Conservation (phyloP, 768 basidiomycete genomes). For the Leccinum olivaceopallidum region DNA sequence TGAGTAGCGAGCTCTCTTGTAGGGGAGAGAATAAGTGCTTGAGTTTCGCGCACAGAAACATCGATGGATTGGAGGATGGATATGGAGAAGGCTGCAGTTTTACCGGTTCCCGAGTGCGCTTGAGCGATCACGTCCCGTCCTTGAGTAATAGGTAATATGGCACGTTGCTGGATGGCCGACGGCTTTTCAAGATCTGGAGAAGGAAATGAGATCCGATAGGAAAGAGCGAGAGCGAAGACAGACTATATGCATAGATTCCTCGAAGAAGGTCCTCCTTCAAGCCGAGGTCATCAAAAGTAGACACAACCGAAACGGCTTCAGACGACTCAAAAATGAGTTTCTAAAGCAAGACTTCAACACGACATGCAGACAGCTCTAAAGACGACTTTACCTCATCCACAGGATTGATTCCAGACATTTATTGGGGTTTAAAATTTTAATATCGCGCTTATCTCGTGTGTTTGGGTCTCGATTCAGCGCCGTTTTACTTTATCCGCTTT, state of each 20-base stretch:
- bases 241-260: conserved; percentile 98
- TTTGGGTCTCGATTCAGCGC: too few species aligned
- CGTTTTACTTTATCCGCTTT: too few species aligned
- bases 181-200: conserved; percentile 90
- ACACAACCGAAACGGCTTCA: conserved; percentile 85
- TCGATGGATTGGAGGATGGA: conserved; percentile 98
- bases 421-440: conserved; percentile 15
- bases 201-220: conserved; percentile 5
- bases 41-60: conserved; percentile 89
- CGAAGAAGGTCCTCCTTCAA: conserved; percentile 94
- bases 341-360: conserved; percentile 34
- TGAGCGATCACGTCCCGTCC: conserved; percentile 98
- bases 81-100: conserved; percentile 99
- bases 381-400: conserved; percentile 73
- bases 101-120: conserved; percentile 98
- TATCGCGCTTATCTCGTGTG: too few species aligned
- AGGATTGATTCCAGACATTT: conserved; percentile 80
- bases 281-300: conserved; percentile 86
- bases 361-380: conserved; percentile 10
- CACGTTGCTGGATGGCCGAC: conserved; percentile 97
- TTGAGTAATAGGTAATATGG: conserved; percentile 93
- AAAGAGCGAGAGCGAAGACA: conserved; percentile 25
- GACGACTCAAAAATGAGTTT: conserved; percentile 97
- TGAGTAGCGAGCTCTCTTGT: conserved; percentile 99
- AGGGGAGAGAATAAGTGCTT: conserved; percentile 94